These are phyloP conservation scores for Boechera stricta DNA, from an alignment of 345 rosid genomes.

Conservation along the genomic window DNA sequence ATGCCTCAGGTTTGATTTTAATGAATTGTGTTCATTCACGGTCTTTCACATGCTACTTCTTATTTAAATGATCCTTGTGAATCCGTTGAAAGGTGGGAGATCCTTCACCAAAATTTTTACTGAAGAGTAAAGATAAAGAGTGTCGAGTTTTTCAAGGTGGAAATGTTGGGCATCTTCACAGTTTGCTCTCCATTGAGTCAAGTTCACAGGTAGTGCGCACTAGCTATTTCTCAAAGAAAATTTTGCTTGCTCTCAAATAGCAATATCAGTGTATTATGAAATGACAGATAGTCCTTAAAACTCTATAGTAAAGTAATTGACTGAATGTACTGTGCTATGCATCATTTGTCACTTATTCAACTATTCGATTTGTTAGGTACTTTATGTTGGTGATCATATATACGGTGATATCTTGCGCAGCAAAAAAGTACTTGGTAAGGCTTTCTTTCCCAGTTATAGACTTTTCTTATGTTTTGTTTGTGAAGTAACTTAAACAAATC, in stretches of 20 bases:
- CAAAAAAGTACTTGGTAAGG: slow-evolving; percentile 90
- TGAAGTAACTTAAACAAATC: background rate
- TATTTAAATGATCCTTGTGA: slow-evolving; percentile 6
- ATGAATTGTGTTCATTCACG: background rate
- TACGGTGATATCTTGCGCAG: slow-evolving; percentile 98
- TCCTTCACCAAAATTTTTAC: slow-evolving; percentile 49
- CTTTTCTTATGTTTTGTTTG: slow-evolving; percentile 8
- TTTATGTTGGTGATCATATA: slow-evolving; percentile 97
- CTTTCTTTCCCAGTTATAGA: slow-evolving; percentile 2
- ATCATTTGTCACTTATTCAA: slow-evolving; percentile 20
- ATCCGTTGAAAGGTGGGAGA: slow-evolving; percentile 63
- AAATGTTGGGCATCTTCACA: slow-evolving; percentile 93
- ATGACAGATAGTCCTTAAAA: background rate
- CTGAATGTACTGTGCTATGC: background rate
- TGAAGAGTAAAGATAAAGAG: slow-evolving; percentile 51
- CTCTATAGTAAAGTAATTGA: background rate
- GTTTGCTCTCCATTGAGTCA: slow-evolving; percentile 88
- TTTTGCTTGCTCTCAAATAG: background rate
- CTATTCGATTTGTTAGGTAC: slow-evolving; percentile 61
- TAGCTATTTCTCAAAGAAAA: background rate
- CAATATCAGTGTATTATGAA: background rate
- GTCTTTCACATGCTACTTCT: background rate
- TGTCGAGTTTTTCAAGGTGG: slow-evolving; percentile 94
- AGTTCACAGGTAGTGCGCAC: slow-evolving; percentile 83
- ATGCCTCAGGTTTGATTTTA: slow-evolving; percentile 75